Evolutionary conservation across 2,329 filamentous ascomycete species (phyloP), one percentile per base, ranked within the genome.

Genomic region (Botryosphaeria dothidea): DNA sequence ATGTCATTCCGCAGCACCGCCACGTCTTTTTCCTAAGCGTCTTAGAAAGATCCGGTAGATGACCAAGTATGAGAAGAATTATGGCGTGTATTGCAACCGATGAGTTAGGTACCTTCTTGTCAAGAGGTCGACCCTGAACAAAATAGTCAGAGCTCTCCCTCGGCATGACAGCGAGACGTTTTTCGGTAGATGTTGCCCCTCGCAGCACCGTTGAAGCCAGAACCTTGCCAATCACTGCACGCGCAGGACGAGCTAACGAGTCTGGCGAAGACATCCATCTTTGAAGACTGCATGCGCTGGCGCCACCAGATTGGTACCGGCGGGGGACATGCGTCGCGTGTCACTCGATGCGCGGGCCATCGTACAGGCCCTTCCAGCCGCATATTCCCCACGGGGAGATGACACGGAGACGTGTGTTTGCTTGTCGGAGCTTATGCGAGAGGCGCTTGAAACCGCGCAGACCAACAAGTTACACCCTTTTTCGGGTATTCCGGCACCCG

Each of bases 311-410:
- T 15, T 11, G 52, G 21, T n/a, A 41, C 36, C 52, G 52, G 25
- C 41, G n/a, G 19, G 8, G 15, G 36, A 38, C n/a, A 13, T 57
- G 15, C 23, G 34, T 41, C 36, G 52, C 34, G 23, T 57, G 15
- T 29, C 6, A 13, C 11, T 38, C 6, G 15, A 7, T 19, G 25
- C 27, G 13, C 27, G 41, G 21, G 9, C 46, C 23, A 21, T 15
- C 23, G 21, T 13, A 45, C 45, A 17, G 54, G 23, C 25, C 54
- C 38, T 58, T 45, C 54, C 54, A 58, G 54, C 54, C 36, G 31
- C 54, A 58, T 21, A 7, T 58, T 45, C 54, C 54, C 54, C 54
- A 58, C n/a, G 54, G 54, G 54, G 54, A 27, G 31, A 34, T 6
- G 31, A 34, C 31, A 15, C 27, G 13, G n/a, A n/a, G 34, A 6